These are phyloP conservation scores for Chaetomiaceae sp. DNA, from an alignment of 2,329 filamentous ascomycete species.

Conservation along the genomic window DNA sequence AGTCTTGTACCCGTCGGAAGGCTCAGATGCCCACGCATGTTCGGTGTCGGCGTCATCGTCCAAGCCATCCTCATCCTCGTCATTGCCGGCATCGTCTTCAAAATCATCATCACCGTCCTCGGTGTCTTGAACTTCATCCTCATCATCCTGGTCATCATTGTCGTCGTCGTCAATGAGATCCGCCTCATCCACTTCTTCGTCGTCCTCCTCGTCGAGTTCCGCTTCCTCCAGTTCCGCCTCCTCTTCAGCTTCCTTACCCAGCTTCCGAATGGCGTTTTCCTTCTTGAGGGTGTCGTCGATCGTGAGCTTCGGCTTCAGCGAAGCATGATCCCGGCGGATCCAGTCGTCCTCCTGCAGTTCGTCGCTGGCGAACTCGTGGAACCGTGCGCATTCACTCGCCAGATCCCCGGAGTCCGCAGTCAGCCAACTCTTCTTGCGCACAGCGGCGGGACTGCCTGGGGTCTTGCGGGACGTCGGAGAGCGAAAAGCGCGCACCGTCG, in stretches of 20 bases:
- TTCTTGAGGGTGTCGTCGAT: slow-evolving; percentile 86
- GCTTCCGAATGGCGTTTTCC: slow-evolving; percentile 79
- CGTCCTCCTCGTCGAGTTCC: slow-evolving; percentile 50
- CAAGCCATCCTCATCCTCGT: slow-evolving; percentile 44
- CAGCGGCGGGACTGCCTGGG: slow-evolving; percentile 36
- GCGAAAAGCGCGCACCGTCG: slow-evolving; percentile 24
- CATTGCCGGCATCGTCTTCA: slow-evolving; percentile 32
- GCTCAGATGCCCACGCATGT: slow-evolving; percentile 50
- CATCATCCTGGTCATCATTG: slow-evolving; percentile 47
- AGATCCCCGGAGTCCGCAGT: slow-evolving; percentile 48
- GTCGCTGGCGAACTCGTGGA: slow-evolving; percentile 90
- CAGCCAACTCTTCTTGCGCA: slow-evolving; percentile 44
- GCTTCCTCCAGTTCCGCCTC: slow-evolving; percentile 68
- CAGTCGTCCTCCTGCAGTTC: slow-evolving; percentile 82
- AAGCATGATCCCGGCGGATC: slow-evolving; percentile 66
- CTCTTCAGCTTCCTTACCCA: slow-evolving; percentile 87
- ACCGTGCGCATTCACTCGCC: slow-evolving; percentile 56
- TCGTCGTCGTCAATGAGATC: slow-evolving; percentile 49
- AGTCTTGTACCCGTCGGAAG: slow-evolving; percentile 68
- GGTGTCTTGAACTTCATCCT: slow-evolving; percentile 43
- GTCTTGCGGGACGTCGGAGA: slow-evolving; percentile 34
- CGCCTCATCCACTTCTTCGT: slow-evolving; percentile 44
- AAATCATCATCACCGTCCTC: slow-evolving; percentile 39
- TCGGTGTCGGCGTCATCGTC: slow-evolving; percentile 48
- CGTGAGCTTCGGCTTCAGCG: slow-evolving; percentile 67